Evolutionary conservation across 2,329 filamentous ascomycete species (phyloP).

Genomic region (Sclerotinia trifoliorum): DNA sequence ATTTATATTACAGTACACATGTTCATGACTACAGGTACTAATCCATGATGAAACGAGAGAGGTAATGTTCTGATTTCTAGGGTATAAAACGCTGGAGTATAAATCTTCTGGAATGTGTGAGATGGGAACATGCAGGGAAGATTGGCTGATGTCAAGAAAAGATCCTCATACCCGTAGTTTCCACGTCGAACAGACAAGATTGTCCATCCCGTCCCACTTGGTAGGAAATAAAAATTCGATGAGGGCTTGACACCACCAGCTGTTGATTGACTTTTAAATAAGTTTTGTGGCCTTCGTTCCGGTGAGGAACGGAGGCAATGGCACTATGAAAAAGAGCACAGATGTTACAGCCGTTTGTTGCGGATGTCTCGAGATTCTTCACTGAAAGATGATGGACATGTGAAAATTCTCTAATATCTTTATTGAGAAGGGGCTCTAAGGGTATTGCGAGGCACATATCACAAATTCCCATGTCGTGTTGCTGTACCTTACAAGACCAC

Average conservation of each 20-base stretch:
- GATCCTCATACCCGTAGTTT: slow-evolving; percentile 23
- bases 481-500: not conserved
- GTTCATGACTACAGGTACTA: slow-evolving; percentile 19
- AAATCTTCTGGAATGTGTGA: slow-evolving; percentile 20
- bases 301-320: not conserved
- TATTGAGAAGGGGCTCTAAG: not conserved
- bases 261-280: slow-evolving; percentile 17
- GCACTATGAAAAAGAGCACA: slow-evolving; percentile 20
- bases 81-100: slow-evolving; percentile 20
- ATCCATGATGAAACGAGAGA: slow-evolving; percentile 26
- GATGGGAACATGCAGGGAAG: not conserved
- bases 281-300: slow-evolving; percentile 13
- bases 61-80: slow-evolving; percentile 14
- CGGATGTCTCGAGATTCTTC: slow-evolving; percentile 20
- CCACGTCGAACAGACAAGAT: slow-evolving; percentile 21
- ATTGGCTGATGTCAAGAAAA: not conserved
- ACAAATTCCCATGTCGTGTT: slow-evolving; percentile 2
- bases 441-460: slow-evolving; percentile 6
- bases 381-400: slow-evolving; percentile 24
- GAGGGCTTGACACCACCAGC: not conserved
- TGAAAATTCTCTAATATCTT: not conserved
- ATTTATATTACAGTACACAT: slow-evolving; percentile 22
- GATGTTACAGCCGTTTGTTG: slow-evolving; percentile 21
- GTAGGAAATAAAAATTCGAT: slow-evolving; percentile 19
- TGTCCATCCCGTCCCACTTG: slow-evolving; percentile 20